Conservation (phyloP, 2,329 filamentous ascomycete species). For the Pseudogymnoascus sp. region DNA sequence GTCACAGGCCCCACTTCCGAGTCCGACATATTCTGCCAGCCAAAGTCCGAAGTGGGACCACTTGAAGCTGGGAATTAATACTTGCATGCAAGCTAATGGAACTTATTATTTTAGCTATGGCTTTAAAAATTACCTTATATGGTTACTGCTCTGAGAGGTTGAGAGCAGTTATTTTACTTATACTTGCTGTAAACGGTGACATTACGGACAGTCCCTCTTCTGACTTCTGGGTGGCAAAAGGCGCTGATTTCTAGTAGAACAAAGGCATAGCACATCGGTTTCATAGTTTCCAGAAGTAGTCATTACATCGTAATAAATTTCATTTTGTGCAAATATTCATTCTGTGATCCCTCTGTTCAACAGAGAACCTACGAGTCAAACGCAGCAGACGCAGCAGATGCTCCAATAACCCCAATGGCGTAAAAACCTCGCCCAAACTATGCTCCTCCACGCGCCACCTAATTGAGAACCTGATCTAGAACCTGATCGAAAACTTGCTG, state of each 20-base stretch:
- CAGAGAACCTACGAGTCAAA: neutral
- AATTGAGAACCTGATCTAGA: conserved; percentile 7
- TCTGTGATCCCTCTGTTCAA: neutral
- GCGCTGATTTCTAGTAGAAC: neutral
- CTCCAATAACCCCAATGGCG: conserved; percentile 7
- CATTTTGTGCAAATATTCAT: neutral
- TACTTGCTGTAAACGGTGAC: neutral
- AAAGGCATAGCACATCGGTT: neutral
- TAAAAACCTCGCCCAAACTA: conserved; percentile 7
- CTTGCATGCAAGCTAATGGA: neutral
- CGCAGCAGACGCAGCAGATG: neutral
- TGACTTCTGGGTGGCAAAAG: neutral
- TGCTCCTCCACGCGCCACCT: conserved; percentile 4
- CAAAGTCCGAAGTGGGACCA: neutral
- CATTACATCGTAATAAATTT: neutral
- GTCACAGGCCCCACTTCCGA: neutral
- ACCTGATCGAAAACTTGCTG: conserved; percentile 5
- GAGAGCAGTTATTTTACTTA: neutral
- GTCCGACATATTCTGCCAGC: neutral
- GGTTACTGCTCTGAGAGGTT: neutral
- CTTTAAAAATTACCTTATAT: neutral
- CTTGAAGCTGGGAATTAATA: neutral
- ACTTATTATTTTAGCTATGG: neutral
- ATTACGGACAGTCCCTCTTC: neutral
- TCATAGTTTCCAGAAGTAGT: neutral